These are phyloP conservation scores for Gigaspora rosea DNA, from an alignment of 192 early-diverging fungal species.

Conservation along the genomic window DNA sequence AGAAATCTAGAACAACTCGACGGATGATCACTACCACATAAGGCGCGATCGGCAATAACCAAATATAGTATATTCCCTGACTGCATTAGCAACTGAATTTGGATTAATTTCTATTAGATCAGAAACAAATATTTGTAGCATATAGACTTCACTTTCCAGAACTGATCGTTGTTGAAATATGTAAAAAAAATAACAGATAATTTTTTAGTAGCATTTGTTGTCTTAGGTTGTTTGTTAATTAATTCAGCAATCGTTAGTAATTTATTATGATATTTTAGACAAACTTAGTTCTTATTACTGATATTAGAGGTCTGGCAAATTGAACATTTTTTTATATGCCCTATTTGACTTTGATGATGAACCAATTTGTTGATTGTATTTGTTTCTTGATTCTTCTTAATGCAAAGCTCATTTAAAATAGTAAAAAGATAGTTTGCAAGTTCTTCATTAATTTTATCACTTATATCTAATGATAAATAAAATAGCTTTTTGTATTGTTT, in stretches of 20 bases:
- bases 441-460: neutral
- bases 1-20: too few species aligned
- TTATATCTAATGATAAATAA: constrained; percentile 8
- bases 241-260: constrained; percentile 24
- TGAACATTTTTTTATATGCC: constrained; percentile 15
- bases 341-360: constrained; percentile 2
- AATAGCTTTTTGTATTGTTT: constrained; percentile 4
- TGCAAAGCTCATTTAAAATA: constrained; percentile 18
- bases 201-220: neutral
- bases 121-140: constrained; percentile 11
- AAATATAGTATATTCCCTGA: too few species aligned
- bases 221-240: constrained; percentile 24
- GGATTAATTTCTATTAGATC: constrained; percentile 14
- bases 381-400: constrained; percentile 26
- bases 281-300: constrained; percentile 12
- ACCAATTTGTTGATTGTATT: too few species aligned
- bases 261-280: neutral
- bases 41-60: too few species aligned
- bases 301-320: constrained; percentile 11
- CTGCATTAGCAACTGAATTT: constrained; percentile 24
- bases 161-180: neutral
- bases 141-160: neutral
- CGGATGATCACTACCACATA: too few species aligned
- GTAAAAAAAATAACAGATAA: neutral
- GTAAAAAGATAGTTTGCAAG: constrained; percentile 25